Evolutionary conservation across 108 stramenopile species (phyloP).

Genomic region (Asterionellopsis glacialis): DNA sequence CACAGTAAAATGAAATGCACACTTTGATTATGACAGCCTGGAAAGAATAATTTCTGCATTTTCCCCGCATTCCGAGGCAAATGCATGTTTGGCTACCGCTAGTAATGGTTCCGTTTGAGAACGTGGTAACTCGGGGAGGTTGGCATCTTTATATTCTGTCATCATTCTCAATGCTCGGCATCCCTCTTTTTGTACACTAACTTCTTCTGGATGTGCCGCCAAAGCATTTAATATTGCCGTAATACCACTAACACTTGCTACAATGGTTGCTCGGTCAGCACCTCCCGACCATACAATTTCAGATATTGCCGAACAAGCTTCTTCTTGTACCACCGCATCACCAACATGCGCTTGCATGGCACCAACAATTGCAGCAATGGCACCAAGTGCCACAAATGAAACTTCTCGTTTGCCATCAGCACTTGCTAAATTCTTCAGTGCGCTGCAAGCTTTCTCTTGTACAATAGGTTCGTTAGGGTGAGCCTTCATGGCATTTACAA

Average conservation of each 20-base stretch:
- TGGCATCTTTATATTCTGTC: constrained; percentile 58
- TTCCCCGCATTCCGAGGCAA: constrained; percentile 54
- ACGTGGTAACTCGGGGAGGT: constrained; percentile 59
- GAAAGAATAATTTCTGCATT: constrained; percentile 33
- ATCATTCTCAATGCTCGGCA: constrained; percentile 53
- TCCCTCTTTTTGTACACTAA: constrained; percentile 57
- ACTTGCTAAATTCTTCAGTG: constrained; percentile 46
- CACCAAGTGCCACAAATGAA: constrained; percentile 79
- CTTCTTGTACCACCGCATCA: constrained; percentile 69
- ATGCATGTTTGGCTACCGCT: constrained; percentile 54
- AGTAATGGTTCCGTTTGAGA: constrained; percentile 67
- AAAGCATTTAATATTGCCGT: constrained; percentile 77
- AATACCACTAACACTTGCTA: constrained; percentile 75
- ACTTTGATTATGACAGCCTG: constrained; percentile 25
- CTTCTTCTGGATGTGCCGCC: constrained; percentile 57
- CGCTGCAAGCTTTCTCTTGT: constrained; percentile 77
- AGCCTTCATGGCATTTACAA: constrained; percentile 86
- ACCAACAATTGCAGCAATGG: constrained; percentile 71
- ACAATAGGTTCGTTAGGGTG: constrained; percentile 83
- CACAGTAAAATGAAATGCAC: background rate
- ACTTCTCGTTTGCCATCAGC: constrained; percentile 73
- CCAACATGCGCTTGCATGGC: constrained; percentile 90
- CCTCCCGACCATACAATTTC: constrained; percentile 71
- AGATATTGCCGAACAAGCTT: constrained; percentile 67
- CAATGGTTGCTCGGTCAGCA: constrained; percentile 68